A percentile compares a stretch with the other conserved stretches of the same genome.
These are phyloP conservation scores for Apiospora phragmitis DNA, from an alignment of 2,329 filamentous ascomycete species.

Conservation along the genomic window DNA sequence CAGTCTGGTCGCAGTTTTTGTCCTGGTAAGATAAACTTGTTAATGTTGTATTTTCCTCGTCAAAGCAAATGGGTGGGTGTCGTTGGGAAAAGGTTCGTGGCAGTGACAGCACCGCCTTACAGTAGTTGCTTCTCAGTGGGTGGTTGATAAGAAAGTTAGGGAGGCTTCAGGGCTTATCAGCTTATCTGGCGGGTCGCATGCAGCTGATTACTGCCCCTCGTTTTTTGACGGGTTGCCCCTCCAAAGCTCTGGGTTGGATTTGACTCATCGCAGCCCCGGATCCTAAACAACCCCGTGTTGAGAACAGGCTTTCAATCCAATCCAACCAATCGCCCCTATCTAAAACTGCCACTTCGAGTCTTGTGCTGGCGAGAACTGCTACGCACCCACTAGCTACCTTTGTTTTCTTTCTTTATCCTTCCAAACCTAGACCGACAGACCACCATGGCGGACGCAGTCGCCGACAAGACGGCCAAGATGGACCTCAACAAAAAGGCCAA, in stretches of 20 bases:
- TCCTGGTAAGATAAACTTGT: no score
- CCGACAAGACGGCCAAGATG: conserved; percentile 7
- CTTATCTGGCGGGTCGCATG: background rate
- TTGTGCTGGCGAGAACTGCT: background rate
- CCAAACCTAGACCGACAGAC: background rate
- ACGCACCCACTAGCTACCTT: background rate
- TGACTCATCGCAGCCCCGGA: background rate
- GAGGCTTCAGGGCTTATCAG: no score
- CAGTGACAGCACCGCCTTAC: no score
- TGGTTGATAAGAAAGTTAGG: no score
- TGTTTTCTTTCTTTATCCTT: background rate
- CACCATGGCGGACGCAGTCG: conserved; percentile 6
- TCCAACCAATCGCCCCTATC: background rate
- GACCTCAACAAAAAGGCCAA: conserved; percentile 7
- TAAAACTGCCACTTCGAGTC: background rate
- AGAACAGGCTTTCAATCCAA: background rate
- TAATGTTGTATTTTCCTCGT: no score
- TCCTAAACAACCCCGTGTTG: background rate
- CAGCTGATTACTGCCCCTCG: background rate
- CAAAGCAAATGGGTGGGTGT: no score
- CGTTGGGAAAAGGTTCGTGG: no score
- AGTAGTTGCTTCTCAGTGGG: no score
- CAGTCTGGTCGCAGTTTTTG: no score
- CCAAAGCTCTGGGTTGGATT: background rate
- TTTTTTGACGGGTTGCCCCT: background rate